These are phyloP conservation scores for Suhomyces bolitotheri DNA, from an alignment of 1,139 yeast species.

Conservation along the genomic window DNA sequence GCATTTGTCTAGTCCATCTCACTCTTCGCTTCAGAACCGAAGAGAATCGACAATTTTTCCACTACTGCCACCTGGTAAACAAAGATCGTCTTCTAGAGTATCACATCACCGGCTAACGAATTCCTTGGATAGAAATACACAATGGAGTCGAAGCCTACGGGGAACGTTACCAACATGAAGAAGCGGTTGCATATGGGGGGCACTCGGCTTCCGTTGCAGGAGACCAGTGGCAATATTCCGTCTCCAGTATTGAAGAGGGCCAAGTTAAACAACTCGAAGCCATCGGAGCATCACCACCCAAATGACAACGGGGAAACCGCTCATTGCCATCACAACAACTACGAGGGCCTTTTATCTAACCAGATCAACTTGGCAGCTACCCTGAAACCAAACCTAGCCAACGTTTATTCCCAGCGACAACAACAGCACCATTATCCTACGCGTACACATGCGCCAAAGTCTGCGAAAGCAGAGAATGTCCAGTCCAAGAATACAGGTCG, in stretches of 20 bases:
- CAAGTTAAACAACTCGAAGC: slow-evolving; percentile 17
- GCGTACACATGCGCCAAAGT: not conserved
- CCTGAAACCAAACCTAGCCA: slow-evolving; percentile 4
- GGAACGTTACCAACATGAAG: slow-evolving; percentile 8
- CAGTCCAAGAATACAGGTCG: slow-evolving; percentile 20
- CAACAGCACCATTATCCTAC: slow-evolving; percentile 10
- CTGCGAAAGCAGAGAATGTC: slow-evolving; percentile 1
- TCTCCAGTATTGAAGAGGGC: slow-evolving; percentile 39
- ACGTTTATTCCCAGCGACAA: slow-evolving; percentile 1
- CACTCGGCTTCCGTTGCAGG: slow-evolving; percentile 44
- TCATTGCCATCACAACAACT: not conserved
- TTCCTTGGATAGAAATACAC: not conserved
- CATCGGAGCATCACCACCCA: not conserved
- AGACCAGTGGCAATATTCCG: slow-evolving; percentile 45
- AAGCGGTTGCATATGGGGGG: slow-evolving; percentile 17
- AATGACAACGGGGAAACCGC: not conserved
- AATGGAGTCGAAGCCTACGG: slow-evolving; percentile 9
- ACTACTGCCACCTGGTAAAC: no score
- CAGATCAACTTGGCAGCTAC: slow-evolving; percentile 5
- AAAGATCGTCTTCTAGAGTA: not conserved
- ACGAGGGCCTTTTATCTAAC: not conserved
- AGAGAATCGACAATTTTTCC: no score
- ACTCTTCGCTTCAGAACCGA: no score
- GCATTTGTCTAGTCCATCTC: no score
- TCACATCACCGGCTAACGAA: not conserved